Conservation (phyloP, 805 yeast species). For the Debaryomyces maramus region DNA sequence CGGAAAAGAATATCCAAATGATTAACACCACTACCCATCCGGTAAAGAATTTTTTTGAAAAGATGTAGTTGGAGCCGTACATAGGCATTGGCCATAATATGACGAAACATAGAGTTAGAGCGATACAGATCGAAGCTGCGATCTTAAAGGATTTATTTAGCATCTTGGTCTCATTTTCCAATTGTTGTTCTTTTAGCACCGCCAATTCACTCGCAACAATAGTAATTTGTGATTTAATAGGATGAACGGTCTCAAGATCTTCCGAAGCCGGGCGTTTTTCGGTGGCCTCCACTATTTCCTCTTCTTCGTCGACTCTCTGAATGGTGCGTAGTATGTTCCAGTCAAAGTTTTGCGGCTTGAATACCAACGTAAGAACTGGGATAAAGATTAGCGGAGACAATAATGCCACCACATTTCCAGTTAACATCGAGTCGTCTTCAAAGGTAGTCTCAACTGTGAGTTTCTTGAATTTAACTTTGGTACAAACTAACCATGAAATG, state of each 20-base stretch:
- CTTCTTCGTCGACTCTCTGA: slow-evolving; percentile 69
- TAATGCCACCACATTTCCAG: slow-evolving; percentile 84
- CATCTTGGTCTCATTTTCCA: slow-evolving; percentile 50
- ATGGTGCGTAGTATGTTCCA: slow-evolving; percentile 63
- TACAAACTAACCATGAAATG: slow-evolving; percentile 50
- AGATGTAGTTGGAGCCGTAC: slow-evolving; percentile 79
- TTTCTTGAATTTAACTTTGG: slow-evolving; percentile 33
- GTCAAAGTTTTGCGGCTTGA: slow-evolving; percentile 73
- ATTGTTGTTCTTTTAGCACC: slow-evolving; percentile 19
- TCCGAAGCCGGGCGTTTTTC: slow-evolving; percentile 13
- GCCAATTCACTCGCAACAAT: slow-evolving; percentile 42
- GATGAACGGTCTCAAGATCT: slow-evolving; percentile 28
- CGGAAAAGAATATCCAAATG: slow-evolving; percentile 75
- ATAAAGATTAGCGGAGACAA: slow-evolving; percentile 66
- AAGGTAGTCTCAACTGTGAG: slow-evolving; percentile 55
- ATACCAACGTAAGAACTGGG: slow-evolving; percentile 62
- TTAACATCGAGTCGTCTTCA: slow-evolving; percentile 82
- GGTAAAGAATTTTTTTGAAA: slow-evolving; percentile 74
- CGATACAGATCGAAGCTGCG: slow-evolving; percentile 61
- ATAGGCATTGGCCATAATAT: slow-evolving; percentile 93
- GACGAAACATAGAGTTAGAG: slow-evolving; percentile 61
- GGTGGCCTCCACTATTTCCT: slow-evolving; percentile 50
- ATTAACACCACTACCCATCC: slow-evolving; percentile 87
- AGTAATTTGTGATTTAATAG: slow-evolving; percentile 38
- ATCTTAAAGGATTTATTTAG: slow-evolving; percentile 58